Evolutionary conservation across 1,139 yeast species (phyloP).

Genomic region (Yamadazyma epiphylla): DNA sequence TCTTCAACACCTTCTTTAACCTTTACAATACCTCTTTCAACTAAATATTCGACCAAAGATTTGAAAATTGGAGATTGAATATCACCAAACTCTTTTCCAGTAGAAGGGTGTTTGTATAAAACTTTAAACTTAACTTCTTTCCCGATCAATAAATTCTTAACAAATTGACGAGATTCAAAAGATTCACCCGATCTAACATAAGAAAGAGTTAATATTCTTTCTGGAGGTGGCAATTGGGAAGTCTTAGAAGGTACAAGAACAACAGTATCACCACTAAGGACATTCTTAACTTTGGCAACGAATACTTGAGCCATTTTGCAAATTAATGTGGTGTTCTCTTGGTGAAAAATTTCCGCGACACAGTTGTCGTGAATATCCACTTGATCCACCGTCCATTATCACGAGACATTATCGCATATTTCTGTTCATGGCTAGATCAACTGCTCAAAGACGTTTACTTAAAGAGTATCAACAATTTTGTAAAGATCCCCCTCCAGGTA

Average conservation of each 20-base stretch:
- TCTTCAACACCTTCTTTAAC: constrained; percentile 56
- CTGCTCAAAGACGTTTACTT: constrained; percentile 82
- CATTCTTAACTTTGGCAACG: constrained; percentile 64
- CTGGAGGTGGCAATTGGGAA: constrained; percentile 46
- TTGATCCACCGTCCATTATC: no score
- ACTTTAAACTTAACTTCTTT: constrained; percentile 63
- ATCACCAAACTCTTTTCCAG: constrained; percentile 72
- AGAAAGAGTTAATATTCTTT: constrained; percentile 61
- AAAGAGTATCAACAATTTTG: constrained; percentile 86
- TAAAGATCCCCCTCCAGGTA: constrained; percentile 90
- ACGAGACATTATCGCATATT: no score
- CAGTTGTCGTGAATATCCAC: no score
- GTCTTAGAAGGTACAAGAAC: constrained; percentile 56
- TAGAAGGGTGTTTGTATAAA: constrained; percentile 44
- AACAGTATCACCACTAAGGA: constrained; percentile 72
- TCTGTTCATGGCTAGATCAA: constrained; percentile 38
- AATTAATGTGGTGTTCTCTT: no score
- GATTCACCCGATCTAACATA: constrained; percentile 50
- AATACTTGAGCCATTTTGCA: constrained; percentile 18
- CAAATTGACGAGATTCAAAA: constrained; percentile 57
- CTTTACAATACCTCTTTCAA: constrained; percentile 60
- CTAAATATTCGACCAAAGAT: constrained; percentile 55
- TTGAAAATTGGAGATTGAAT: constrained; percentile 59
- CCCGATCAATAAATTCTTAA: constrained; percentile 65
- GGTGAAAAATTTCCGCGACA: no score